phyloP scores from a whole-genome alignment of 2,329 filamentous ascomycete genomes.

The Dactylellina parvicollis region DNA sequence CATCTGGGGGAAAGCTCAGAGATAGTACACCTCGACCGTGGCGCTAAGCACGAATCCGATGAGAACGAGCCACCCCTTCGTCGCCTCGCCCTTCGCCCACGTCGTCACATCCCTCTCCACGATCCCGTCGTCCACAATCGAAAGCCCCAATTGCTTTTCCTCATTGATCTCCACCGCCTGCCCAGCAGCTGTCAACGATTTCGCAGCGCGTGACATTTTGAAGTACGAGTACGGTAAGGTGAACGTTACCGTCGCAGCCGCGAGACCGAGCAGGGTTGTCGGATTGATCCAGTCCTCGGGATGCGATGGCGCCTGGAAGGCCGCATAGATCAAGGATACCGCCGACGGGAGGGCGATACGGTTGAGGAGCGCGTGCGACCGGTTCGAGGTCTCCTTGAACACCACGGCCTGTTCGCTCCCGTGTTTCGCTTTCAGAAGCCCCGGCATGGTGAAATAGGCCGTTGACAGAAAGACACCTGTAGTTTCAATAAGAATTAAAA shows the following conservation, averaged over 20 bases:
- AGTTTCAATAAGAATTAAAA: neutral
- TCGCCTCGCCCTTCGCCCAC: constrained; percentile 15
- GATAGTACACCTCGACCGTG: constrained; percentile 23
- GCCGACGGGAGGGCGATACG: constrained; percentile 23
- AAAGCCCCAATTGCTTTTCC: constrained; percentile 29
- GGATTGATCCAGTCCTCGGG: constrained; percentile 26
- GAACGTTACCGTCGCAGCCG: constrained; percentile 28
- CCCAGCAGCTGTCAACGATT: constrained; percentile 23
- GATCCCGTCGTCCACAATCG: constrained; percentile 23
- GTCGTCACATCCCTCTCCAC: constrained; percentile 15
- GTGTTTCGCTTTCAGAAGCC: constrained; percentile 17
- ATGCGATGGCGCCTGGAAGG: constrained; percentile 22
- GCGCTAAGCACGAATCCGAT: constrained; percentile 22
- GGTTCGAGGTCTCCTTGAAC: constrained; percentile 17
- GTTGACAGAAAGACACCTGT: constrained; percentile 26
- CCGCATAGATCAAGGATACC: constrained; percentile 28
- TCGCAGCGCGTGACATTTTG: constrained; percentile 10
- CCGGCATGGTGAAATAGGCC: constrained; percentile 30
- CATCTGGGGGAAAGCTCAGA: neutral
- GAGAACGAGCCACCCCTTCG: constrained; percentile 30
- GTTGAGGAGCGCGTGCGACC: constrained; percentile 22
- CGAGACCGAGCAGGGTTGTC: constrained; percentile 16
- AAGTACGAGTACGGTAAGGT: constrained; percentile 29
- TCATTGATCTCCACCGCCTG: constrained; percentile 17
- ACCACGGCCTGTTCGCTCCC: constrained; percentile 16